Evolutionary conservation across 2,329 filamentous ascomycete species (phyloP).

Genomic region (Sclerotinia spermophila): DNA sequence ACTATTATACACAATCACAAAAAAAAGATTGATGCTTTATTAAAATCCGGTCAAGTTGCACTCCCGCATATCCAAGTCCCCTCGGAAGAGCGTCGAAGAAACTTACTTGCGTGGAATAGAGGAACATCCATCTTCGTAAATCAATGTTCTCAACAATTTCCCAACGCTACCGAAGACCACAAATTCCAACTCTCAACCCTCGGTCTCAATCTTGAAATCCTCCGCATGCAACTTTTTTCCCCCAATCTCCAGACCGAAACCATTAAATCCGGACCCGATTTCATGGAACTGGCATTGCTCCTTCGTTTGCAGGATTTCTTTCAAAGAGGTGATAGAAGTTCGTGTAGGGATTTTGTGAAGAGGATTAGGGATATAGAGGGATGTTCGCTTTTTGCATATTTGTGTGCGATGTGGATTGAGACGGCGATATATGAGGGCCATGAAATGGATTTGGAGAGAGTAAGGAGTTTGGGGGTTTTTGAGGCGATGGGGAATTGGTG

Average conservation of each 20-base stretch:
- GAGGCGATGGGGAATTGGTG: not conserved
- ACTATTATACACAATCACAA: not conserved
- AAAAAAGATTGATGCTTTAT: not conserved
- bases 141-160: not conserved
- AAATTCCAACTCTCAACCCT: not conserved
- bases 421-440: not conserved
- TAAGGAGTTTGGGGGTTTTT: not conserved
- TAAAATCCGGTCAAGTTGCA: fast-evolving
- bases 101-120: slow-evolving; percentile 10
- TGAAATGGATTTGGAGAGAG: not conserved
- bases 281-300: not conserved
- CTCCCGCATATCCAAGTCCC: not conserved
- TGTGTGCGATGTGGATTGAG: not conserved
- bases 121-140: not conserved
- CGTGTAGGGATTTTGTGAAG: not conserved
- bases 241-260: not conserved
- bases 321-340: not conserved
- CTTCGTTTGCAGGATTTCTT: not conserved
- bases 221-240: not conserved
- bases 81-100: not conserved
- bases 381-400: not conserved
- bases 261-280: not conserved
- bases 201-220: not conserved
- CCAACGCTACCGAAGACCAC: not conserved
- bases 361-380: not conserved